Conservation (phyloP, 2,329 filamentous ascomycete genomes). For the Paramyrothecium sp. region DNA sequence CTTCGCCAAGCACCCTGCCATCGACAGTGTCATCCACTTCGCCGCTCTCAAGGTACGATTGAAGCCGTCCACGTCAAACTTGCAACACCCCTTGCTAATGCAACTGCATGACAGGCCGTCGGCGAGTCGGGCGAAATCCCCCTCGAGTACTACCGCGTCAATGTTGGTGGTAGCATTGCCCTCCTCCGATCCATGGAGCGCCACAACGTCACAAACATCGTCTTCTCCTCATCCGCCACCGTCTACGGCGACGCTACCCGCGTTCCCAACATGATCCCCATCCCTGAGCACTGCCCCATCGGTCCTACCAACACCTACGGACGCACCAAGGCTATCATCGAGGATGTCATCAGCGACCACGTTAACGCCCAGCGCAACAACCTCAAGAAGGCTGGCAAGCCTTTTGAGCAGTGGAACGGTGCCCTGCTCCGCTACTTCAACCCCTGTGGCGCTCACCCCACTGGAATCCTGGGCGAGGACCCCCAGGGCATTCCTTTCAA, state of each 20-base stretch:
- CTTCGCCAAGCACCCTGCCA: constrained; percentile 84
- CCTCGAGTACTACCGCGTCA: constrained; percentile 96
- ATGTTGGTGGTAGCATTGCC: constrained; percentile 87
- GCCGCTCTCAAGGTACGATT: constrained; percentile 82
- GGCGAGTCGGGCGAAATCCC: constrained; percentile 93
- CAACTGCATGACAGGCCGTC: constrained; percentile 64
- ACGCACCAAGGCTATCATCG: constrained; percentile 90
- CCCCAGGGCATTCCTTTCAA: constrained; percentile 96
- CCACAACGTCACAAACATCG: constrained; percentile 92
- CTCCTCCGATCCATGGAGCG: constrained; percentile 84
- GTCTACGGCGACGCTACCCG: constrained; percentile 98
- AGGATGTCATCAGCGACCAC: constrained; percentile 88
- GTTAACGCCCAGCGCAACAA: constrained; percentile 85
- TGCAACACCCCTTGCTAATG: not conserved
- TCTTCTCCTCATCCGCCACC: constrained; percentile 97
- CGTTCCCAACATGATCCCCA: constrained; percentile 97
- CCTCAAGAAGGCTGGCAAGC: constrained; percentile 75
- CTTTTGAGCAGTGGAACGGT: constrained; percentile 82
- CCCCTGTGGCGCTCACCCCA: constrained; percentile 90
- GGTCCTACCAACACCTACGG: constrained; percentile 98
- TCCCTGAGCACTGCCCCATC: constrained; percentile 93
- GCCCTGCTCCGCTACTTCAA: constrained; percentile 97
- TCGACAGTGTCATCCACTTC: constrained; percentile 98
- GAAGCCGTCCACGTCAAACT: not conserved
- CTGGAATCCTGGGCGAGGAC: constrained; percentile 97